A percentile compares a stretch with the other conserved stretches of the same genome.
These are phyloP conservation scores for Botryosphaeria dothidea DNA, from an alignment of 2,329 filamentous ascomycete species.

Conservation along the genomic window DNA sequence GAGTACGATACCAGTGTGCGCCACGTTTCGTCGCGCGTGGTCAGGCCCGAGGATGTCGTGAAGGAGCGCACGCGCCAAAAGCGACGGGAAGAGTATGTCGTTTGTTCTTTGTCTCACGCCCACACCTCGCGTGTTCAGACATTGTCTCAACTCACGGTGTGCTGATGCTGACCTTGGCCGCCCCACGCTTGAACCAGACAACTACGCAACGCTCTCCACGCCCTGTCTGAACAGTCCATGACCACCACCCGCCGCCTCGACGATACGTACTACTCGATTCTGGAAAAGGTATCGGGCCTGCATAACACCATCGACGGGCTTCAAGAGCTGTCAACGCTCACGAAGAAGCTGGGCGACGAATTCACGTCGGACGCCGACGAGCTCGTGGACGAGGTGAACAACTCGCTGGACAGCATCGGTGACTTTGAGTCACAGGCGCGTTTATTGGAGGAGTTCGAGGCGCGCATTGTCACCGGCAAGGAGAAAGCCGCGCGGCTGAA, in stretches of 20 bases:
- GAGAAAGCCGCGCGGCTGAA: conserved; percentile 62
- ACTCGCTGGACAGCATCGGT: conserved; percentile 62
- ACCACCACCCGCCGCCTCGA: conserved; percentile 67
- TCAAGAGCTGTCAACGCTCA: conserved; percentile 65
- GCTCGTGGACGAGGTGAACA: conserved; percentile 60
- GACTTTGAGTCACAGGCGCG: conserved; percentile 66
- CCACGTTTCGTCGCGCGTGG: conserved; percentile 26
- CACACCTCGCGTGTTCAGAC: not conserved
- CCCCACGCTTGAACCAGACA: conserved; percentile 38
- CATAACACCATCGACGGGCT: conserved; percentile 65
- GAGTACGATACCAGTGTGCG: conserved; percentile 1
- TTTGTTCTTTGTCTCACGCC: not conserved
- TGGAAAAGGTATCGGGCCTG: conserved; percentile 67
- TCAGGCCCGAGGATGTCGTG: conserved; percentile 42
- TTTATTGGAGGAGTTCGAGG: conserved; percentile 63
- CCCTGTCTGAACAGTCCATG: conserved; percentile 61
- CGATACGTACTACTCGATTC: conserved; percentile 71
- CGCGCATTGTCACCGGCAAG: conserved; percentile 61
- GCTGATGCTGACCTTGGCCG: not conserved
- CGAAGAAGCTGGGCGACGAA: conserved; percentile 57
- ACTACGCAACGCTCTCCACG: conserved; percentile 41
- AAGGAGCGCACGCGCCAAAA: conserved; percentile 37
- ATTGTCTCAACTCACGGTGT: not conserved
- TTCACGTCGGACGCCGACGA: conserved; percentile 63
- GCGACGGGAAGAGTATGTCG: conserved; percentile 40